Base-by-base conservation (phyloP, 176 grass and related monocot genomes). In the Musa acuminata region DNA sequence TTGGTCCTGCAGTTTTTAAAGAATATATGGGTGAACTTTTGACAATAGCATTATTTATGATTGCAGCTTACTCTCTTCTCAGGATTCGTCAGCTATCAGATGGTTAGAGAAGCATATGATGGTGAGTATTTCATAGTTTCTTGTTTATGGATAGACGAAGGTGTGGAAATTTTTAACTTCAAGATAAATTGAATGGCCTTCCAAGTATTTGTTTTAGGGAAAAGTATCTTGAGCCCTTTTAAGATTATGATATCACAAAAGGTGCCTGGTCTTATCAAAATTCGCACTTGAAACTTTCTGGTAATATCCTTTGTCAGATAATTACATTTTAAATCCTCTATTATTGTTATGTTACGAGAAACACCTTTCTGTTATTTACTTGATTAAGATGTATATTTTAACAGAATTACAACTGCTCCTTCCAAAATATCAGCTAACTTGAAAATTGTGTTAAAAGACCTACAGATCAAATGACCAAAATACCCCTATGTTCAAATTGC, bases 51-150 rank as follows among this genome's bases (percentile, higher is more conserved):
- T 11, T 80, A 17, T 80, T 89, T 84, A 60, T 51, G 21, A 67
- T 79, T 91, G 80, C 82, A 98, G 90, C 79, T 81, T 78, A 98
- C 95, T 65, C 88, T 98, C 58, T 98, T 98, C 87, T 98, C 95
- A 68, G 95, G 90, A 54, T 98, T 87, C 25, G 90, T 98, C 35
- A 93, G 87, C 81, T 98, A 98, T 74, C 84, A 98, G 75, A 93
- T 85, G 71, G 95, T 98, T 16, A 84, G 75, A 43, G 88, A 93
- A 85, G 90, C 95, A 75, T 98, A 98, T 75, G 84, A 91, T 84
- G 86, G 90, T 91, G 59, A 80, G 81, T 51, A 21, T 55, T 85
- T 35, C 53, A 9, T 81, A 8, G 26, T 13, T 64, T 68, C 63
- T 23, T 83, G 66, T 77, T 14, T 10, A 4, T 11, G 3, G 17